These are phyloP conservation scores for Acanthamoeba culbertsoni DNA, from an alignment of 208 protist genomes.

Conservation along the genomic window DNA sequence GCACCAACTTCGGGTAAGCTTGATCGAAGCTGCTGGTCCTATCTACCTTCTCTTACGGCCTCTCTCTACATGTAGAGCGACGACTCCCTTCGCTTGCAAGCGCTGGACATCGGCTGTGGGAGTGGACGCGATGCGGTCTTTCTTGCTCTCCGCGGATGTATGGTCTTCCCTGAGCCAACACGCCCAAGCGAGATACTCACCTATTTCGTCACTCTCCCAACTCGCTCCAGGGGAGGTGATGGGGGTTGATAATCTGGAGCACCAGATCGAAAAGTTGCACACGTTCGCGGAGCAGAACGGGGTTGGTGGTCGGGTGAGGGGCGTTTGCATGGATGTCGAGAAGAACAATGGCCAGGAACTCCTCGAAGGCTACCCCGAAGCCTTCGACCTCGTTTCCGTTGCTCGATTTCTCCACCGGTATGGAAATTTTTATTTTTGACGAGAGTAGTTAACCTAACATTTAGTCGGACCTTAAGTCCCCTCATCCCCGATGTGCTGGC, in stretches of 20 bases:
- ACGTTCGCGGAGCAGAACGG: background rate
- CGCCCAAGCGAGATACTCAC: too few species aligned
- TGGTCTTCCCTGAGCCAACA: background rate
- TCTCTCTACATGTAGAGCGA: too few species aligned
- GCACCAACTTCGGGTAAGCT: background rate
- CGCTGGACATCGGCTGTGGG: slow-evolving; percentile 21
- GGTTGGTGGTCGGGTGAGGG: background rate
- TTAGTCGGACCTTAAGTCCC: background rate
- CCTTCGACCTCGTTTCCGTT: background rate
- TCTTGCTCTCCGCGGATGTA: slow-evolving; percentile 24
- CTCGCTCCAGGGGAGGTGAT: background rate
- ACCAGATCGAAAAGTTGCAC: slow-evolving; percentile 11
- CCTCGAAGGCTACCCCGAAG: background rate
- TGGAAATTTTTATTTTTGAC: background rate
- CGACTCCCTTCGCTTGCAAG: too few species aligned
- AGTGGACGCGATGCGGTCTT: slow-evolving; percentile 33
- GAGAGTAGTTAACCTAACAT: background rate
- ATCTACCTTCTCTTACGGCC: too few species aligned
- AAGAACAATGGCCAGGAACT: background rate
- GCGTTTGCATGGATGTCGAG: background rate
- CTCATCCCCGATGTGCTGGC: slow-evolving; percentile 14
- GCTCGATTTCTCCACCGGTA: slow-evolving; percentile 18
- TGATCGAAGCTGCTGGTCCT: too few species aligned
- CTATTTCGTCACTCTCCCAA: background rate
- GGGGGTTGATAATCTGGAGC: background rate